Evolutionary conservation across 257 asterid species (phyloP).

Genomic region (Capsicum chinense): DNA sequence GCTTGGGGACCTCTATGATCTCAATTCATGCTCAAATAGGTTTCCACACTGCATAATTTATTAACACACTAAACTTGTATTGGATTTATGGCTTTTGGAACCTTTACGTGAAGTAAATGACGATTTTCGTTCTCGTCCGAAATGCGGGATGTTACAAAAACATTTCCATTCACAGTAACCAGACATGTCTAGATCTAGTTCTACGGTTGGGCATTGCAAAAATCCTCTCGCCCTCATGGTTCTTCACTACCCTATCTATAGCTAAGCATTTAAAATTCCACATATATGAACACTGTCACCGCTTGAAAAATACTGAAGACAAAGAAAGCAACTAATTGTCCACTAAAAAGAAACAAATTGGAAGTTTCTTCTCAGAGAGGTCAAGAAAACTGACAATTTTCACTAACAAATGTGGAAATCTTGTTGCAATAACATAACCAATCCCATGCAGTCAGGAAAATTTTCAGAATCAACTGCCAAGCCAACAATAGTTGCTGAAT

Average conservation of each 20-base stretch:
- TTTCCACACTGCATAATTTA: no score
- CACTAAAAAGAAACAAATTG: not conserved
- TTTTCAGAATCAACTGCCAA: slow-evolving; percentile 67
- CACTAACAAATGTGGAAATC: not conserved
- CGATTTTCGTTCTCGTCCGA: no score
- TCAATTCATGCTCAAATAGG: no score
- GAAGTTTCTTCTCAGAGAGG: not conserved
- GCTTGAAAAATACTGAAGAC: not conserved
- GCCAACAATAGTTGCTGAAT: slow-evolving; percentile 72
- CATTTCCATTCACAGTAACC: not conserved
- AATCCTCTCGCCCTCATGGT: not conserved
- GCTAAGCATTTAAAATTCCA: not conserved
- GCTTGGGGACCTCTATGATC: no score
- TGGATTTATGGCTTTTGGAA: no score
- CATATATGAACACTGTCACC: not conserved
- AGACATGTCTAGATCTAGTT: not conserved
- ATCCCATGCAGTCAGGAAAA: slow-evolving; percentile 82
- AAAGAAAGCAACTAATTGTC: not conserved
- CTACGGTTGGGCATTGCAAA: not conserved
- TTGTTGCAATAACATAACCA: slow-evolving; percentile 61
- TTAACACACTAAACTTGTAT: no score
- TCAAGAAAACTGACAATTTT: not conserved
- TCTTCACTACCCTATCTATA: not conserved
- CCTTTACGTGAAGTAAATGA: no score
- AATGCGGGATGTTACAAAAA: not conserved